phyloP scores from a whole-genome alignment of 2,329 filamentous ascomycete genomes.

The Xylaria digitata region DNA sequence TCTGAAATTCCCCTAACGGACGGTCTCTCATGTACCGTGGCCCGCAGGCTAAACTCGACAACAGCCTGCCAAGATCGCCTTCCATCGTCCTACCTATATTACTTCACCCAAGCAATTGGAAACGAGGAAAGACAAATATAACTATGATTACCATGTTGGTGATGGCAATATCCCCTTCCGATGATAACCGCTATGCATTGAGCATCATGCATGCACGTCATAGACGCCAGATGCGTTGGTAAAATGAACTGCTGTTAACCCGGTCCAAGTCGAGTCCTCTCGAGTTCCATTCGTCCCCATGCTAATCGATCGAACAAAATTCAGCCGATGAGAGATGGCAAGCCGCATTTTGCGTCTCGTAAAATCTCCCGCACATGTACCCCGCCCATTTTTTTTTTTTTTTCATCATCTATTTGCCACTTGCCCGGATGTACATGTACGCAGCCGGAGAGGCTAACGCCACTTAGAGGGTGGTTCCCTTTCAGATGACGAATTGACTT shows the following conservation, averaged over 20 bases:
- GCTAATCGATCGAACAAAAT: conserved; percentile 3
- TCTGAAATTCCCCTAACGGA: conserved; percentile 31
- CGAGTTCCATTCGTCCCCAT: not conserved
- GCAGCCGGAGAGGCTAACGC: not conserved
- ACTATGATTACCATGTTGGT: not conserved
- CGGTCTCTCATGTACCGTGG: conserved; percentile 42
- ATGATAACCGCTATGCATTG: conserved; percentile 15
- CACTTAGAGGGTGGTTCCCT: no score
- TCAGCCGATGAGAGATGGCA: not conserved
- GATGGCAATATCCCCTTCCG: not conserved
- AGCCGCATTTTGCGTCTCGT: not conserved
- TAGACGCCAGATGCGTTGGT: conserved; percentile 18
- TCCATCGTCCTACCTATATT: conserved; percentile 1
- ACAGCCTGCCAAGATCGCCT: conserved; percentile 37
- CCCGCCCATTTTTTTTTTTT: not conserved
- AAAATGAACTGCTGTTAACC: not conserved
- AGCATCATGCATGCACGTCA: not conserved
- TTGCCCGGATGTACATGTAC: conserved; percentile 3
- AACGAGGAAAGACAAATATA: conserved; percentile 19
- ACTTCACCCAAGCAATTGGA: conserved; percentile 26
- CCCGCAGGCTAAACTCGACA: conserved; percentile 42
- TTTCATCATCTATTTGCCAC: not conserved
- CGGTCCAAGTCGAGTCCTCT: not conserved
- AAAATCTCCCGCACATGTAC: not conserved
- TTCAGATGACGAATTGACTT: not conserved